Evolutionary conservation across 192 early-diverging fungal genomes (phyloP).

Genomic region (Coemansia sp.): DNA sequence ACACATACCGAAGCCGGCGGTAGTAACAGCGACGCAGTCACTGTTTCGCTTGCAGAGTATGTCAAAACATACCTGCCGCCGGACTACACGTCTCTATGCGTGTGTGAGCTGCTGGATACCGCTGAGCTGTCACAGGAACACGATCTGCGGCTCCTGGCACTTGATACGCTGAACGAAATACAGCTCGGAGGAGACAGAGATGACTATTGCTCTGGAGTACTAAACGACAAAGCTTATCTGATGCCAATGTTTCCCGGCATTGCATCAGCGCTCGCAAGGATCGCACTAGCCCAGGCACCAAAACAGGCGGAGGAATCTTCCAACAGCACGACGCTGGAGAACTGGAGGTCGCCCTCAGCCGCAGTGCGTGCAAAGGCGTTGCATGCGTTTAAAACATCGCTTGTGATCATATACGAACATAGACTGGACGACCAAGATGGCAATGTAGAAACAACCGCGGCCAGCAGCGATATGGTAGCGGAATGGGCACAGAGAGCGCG

Average conservation of each 20-base stretch:
- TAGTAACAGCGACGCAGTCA: background rate
- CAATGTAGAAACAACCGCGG: background rate
- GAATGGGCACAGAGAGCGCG: constrained; percentile 21
- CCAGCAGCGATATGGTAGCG: background rate
- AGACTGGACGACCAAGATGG: background rate
- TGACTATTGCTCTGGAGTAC: background rate
- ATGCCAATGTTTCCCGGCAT: constrained; percentile 32
- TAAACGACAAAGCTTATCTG: background rate
- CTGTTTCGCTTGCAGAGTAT: constrained; percentile 13
- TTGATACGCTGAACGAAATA: constrained; percentile 20
- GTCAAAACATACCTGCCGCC: constrained; percentile 10
- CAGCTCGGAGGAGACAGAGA: background rate
- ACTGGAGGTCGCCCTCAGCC: constrained; percentile 13
- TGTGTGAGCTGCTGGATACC: constrained; percentile 39
- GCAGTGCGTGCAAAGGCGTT: constrained; percentile 25
- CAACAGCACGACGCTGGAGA: background rate
- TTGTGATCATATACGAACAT: constrained; percentile 10
- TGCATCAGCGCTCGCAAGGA: constrained; percentile 27
- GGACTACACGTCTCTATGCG: constrained; percentile 31
- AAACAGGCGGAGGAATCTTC: background rate
- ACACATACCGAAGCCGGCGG: background rate
- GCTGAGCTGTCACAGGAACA: constrained; percentile 26
- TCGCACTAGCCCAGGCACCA: constrained; percentile 31
- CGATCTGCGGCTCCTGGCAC: constrained; percentile 11
- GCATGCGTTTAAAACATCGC: constrained; percentile 1